phyloP scores from a whole-genome alignment of 2,329 filamentous ascomycete genomes.

The Aschersonia sp. region DNA sequence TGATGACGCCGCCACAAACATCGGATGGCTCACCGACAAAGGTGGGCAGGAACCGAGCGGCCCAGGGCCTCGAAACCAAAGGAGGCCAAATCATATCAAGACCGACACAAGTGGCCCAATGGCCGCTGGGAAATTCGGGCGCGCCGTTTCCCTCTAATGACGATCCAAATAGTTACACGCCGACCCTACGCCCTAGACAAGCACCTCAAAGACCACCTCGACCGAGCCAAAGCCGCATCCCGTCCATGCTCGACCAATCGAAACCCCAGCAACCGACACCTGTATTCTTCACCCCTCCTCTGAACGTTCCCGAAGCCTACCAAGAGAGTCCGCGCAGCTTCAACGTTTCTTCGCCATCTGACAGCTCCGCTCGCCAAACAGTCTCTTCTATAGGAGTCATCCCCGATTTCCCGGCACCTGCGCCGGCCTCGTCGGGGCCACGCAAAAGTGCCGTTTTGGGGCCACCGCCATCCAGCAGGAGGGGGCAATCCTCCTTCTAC shows the following conservation, averaged over 20 bases:
- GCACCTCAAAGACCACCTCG: constrained; percentile 44
- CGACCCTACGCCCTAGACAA: constrained; percentile 32
- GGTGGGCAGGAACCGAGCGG: constrained; percentile 7
- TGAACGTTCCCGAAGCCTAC: constrained; percentile 17
- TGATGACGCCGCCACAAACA: constrained; percentile 1
- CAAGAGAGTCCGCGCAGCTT: constrained; percentile 18
- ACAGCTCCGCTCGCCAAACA: constrained; percentile 34
- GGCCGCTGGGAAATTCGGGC: constrained; percentile 30
- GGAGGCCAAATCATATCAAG: constrained; percentile 27
- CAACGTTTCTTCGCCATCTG: constrained; percentile 29
- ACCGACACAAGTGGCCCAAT: constrained; percentile 37
- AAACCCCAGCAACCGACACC: constrained; percentile 41
- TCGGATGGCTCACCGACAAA: constrained; percentile 6
- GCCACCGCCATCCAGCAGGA: constrained; percentile 44
- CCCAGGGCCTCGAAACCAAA: constrained; percentile 10
- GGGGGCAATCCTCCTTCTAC: constrained; percentile 50
- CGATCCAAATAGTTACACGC: constrained; percentile 29
- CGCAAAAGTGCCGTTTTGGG: constrained; percentile 40
- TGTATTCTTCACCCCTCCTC: constrained; percentile 22
- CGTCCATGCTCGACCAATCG: constrained; percentile 42
- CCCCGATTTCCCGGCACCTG: constrained; percentile 40
- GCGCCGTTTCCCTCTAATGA: constrained; percentile 14
- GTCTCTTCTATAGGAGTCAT: constrained; percentile 40
- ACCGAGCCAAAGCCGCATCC: constrained; percentile 42
- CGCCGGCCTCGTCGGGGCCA: constrained; percentile 11